Evolutionary conservation across 441 rosid species (phyloP), one percentile per base, ranked within the genome.

Genomic region (Jatropha multifida): DNA sequence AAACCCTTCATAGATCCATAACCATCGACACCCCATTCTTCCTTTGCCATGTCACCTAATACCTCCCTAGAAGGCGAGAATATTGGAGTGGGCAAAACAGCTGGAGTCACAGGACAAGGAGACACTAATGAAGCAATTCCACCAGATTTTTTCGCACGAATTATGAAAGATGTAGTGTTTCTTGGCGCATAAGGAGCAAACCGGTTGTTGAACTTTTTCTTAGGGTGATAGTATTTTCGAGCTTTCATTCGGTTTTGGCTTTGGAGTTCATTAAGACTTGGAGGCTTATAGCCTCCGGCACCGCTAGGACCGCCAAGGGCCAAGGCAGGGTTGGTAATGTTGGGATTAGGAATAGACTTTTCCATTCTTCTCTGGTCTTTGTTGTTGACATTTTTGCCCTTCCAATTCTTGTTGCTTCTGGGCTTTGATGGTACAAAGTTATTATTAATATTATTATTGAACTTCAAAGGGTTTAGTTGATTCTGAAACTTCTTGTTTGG

Each of bases 21-120:
- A 13, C 99, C 99, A 88, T 95, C 96, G 58, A 95, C 98, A 0
- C 98, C 98, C 99, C 98, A 95, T 73, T 95, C 97, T 78, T 95
- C 98, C 82, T 93, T 93, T 0, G 97, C 99, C 95, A 89, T 92
- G 76, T 93, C 97, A 15, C 96, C 99, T 77, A 95, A 75, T 0
- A 92, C 91, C 86, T 95, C 99, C 76, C 92, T 86, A 0, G 99
- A 89, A 0, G 97, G 99, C 0, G 98, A 93, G 23, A 93, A 91
- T 71, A 91, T 88, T 0, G 98, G 98, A 0, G 98, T 92, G 0
- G 98, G 98, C 77, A 94, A 78, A 6, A 94, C 94, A 0, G 97
- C 90, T 0, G 99, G 99, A 0, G 99, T 96, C 56, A 91, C 94
- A 1, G 98, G 97, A 62, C 90, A 90, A 0, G 99, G 98, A 0